These are phyloP conservation scores for Carex scoparia DNA, from an alignment of 176 grass and related monocot species.

Conservation along the genomic window DNA sequence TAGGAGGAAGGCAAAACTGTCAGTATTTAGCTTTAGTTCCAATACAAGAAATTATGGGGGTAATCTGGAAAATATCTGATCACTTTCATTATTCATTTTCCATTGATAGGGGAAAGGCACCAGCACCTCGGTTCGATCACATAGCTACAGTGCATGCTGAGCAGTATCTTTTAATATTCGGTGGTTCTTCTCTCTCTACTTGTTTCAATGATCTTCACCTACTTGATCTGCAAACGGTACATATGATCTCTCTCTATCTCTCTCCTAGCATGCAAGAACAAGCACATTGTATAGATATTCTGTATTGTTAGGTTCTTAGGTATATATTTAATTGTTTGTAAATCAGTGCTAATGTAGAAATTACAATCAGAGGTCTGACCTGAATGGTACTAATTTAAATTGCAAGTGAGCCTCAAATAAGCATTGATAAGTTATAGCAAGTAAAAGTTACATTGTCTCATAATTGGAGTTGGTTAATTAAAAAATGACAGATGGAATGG, in stretches of 20 bases:
- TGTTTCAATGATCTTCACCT: slow-evolving; percentile 94
- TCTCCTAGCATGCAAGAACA: background rate
- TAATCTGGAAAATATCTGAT: background rate
- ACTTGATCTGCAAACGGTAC: slow-evolving; percentile 78
- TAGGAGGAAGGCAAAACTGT: background rate
- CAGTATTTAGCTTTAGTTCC: background rate
- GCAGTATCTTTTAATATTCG: slow-evolving; percentile 89
- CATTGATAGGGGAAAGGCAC: slow-evolving; percentile 52
- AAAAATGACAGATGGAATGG: slow-evolving; percentile 78
- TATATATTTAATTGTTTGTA: background rate
- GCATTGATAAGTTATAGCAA: background rate
- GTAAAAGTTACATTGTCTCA: too few species aligned
- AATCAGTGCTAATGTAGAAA: background rate
- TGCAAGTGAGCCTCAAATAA: background rate
- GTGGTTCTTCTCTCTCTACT: slow-evolving; percentile 87
- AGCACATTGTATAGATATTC: background rate
- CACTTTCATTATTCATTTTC: background rate
- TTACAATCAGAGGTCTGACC: background rate
- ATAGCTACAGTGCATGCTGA: slow-evolving; percentile 63
- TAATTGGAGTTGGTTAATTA: background rate
- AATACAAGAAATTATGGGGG: background rate
- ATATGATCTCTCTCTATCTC: background rate
- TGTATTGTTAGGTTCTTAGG: background rate
- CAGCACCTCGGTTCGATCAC: slow-evolving; percentile 86
- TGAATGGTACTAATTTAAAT: background rate